phyloP scores from a whole-genome alignment of 2,329 filamentous ascomycete species.

The Calonectria honghensis region DNA sequence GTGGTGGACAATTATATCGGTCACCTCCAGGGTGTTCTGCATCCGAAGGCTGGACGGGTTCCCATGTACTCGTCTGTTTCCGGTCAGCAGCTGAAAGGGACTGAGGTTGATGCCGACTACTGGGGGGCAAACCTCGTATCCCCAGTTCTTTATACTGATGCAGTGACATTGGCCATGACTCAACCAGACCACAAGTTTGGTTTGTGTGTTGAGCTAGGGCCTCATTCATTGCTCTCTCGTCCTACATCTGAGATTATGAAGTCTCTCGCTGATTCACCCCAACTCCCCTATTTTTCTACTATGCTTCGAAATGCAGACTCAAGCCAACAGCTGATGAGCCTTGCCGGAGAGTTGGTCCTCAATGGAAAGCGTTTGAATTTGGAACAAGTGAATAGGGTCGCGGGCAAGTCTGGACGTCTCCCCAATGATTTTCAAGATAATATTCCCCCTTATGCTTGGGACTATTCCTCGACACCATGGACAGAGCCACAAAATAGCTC shows the following conservation, averaged over 20 bases:
- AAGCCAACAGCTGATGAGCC: constrained; percentile 47
- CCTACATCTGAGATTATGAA: constrained; percentile 50
- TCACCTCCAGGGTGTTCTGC: constrained; percentile 40
- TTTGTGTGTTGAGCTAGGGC: constrained; percentile 47
- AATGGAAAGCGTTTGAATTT: constrained; percentile 46
- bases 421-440: constrained; percentile 50
- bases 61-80: constrained; percentile 50
- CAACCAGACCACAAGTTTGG: constrained; percentile 43
- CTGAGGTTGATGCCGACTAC: constrained; percentile 49
- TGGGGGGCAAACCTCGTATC: constrained; percentile 52
- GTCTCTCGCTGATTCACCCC: constrained; percentile 38
- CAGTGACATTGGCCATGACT: constrained; percentile 47
- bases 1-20: constrained; percentile 48
- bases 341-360: constrained; percentile 50
- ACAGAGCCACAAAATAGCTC: constrained; percentile 49
- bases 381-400: constrained; percentile 44
- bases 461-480: constrained; percentile 51
- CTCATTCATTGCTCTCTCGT: constrained; percentile 49
- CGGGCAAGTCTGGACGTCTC: constrained; percentile 43
- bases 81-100: constrained; percentile 43
- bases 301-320: constrained; percentile 51
- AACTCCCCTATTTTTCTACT: constrained; percentile 47
- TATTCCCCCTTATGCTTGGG: constrained; percentile 51
- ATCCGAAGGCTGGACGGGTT: constrained; percentile 31
- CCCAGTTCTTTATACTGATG: constrained; percentile 51